Percentiles rank a stretch among this genome's conserved stretches.
Conservation (phyloP, 169 alveolate species). For the Cryptosporidium baileyi region DNA sequence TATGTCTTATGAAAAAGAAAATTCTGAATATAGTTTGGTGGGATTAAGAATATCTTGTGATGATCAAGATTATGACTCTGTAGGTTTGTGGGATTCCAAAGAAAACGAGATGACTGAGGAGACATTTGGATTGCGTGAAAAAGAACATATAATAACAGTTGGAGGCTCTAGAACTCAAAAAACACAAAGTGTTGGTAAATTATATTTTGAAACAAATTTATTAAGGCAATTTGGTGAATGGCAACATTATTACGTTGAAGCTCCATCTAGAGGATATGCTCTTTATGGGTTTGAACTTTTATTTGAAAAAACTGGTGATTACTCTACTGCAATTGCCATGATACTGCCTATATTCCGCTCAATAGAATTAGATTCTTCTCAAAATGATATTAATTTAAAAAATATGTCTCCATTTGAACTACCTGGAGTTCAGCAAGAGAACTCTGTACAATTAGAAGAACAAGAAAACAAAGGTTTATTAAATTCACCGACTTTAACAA, state of each 20-base stretch:
- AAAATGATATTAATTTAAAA: not conserved
- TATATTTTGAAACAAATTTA: conserved; percentile 46
- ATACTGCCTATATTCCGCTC: conserved; percentile 32
- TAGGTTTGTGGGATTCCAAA: conserved; percentile 28
- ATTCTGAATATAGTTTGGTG: not conserved
- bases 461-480: conserved; percentile 11
- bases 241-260: conserved; percentile 67
- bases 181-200: conserved; percentile 59
- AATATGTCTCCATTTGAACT: conserved; percentile 42
- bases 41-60: conserved; percentile 46
- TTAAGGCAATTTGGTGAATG: conserved; percentile 68
- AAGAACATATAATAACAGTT: conserved; percentile 17
- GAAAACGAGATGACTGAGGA: conserved; percentile 9
- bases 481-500: conserved; percentile 43
- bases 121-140: conserved; percentile 31
- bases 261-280: conserved; percentile 32
- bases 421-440: conserved; percentile 6
- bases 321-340: conserved; percentile 62
- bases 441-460: conserved; percentile 4
- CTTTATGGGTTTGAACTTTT: conserved; percentile 60
- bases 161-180: conserved; percentile 40
- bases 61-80: conserved; percentile 50
- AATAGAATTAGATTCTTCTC: not conserved
- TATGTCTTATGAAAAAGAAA: conserved; percentile 21
- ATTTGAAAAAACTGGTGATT: conserved; percentile 66